Evolutionary conservation across 805 yeast species (phyloP), one percentile per base, ranked within the genome.

Genomic region (Ogataea haglerorum): DNA sequence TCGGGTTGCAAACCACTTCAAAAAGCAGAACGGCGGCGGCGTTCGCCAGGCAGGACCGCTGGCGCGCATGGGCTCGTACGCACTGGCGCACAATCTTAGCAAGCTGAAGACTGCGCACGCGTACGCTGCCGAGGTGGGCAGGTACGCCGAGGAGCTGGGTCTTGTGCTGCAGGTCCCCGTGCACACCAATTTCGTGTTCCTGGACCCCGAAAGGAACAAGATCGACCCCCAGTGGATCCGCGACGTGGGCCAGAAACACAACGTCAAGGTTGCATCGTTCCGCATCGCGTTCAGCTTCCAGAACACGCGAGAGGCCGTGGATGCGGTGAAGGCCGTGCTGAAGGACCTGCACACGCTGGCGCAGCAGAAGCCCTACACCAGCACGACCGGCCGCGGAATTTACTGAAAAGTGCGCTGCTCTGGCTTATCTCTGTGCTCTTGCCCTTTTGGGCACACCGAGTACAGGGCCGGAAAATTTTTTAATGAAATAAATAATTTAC

Each of bases 1-100:
- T 47, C 65, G 69, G 52, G 80, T 78, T 56, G 87, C 93, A 30
- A 82, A 80, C 59, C 95, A 89, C 65, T 84, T 89, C 68, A 83
- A 85, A 52, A 90, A 90, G 57, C 96, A 90, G 66, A 77, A 78
- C 49, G 97, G 97, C 58, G 96, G 96, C 52, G 96, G 96, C 49
- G 78, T 90, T 36, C 75, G 97, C 60, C 97, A 90, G 67, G 72
- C 84, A 27, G 97, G 97, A 42, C 65, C 86, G 64, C 71, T 90
- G 54, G 70, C 91, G 5, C 71, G 77, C 40, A 89, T 90, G 85
- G 96, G 95, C 3, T 60, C 71, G n/a, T 70, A 73, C 37, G 95
- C 95, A 18, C 70, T 90, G 39, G 80, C 85, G 40, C 81, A 82
- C 48, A 85, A 84, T 56, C 80, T 85, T 68, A 67, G 77, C 23